Evolutionary conservation across 2,329 filamentous ascomycete genomes (phyloP).

Genomic region (Talaromyces rugulosus): DNA sequence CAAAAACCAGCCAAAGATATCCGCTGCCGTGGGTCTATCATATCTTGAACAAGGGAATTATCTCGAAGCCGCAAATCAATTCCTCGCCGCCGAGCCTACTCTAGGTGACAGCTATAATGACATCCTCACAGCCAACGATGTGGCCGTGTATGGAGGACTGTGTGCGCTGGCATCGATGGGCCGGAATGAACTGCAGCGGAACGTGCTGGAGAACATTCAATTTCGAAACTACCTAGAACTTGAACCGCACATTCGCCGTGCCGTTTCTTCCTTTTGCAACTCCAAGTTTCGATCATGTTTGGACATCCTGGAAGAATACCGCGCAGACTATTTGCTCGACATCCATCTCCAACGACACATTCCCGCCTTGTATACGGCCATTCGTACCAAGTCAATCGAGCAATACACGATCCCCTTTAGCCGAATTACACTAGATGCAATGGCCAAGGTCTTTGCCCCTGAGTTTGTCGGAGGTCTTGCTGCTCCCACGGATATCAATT

Average conservation of each 20-base stretch:
- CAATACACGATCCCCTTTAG: slow-evolving; percentile 92
- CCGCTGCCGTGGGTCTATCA: slow-evolving; percentile 58
- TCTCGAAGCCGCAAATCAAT: slow-evolving; percentile 64
- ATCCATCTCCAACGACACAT: slow-evolving; percentile 77
- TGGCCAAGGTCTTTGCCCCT: slow-evolving; percentile 71
- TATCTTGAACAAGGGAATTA: slow-evolving; percentile 56
- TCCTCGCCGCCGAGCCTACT: slow-evolving; percentile 62
- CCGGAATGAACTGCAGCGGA: slow-evolving; percentile 66
- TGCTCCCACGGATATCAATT: slow-evolving; percentile 56
- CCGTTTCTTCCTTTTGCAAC: slow-evolving; percentile 82
- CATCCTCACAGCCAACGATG: slow-evolving; percentile 75
- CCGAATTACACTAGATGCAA: slow-evolving; percentile 72
- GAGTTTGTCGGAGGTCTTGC: slow-evolving; percentile 38
- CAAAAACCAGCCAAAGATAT: slow-evolving; percentile 62
- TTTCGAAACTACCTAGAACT: slow-evolving; percentile 89
- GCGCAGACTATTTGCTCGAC: slow-evolving; percentile 84
- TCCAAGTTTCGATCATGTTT: slow-evolving; percentile 86
- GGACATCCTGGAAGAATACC: slow-evolving; percentile 74
- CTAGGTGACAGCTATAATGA: slow-evolving; percentile 60
- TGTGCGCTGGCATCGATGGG: slow-evolving; percentile 88
- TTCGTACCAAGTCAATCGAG: slow-evolving; percentile 86
- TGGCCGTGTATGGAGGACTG: slow-evolving; percentile 87
- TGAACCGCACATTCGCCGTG: slow-evolving; percentile 89
- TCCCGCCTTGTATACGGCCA: slow-evolving; percentile 62
- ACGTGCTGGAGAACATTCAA: slow-evolving; percentile 71